A percentile compares a stretch with the other conserved stretches of the same genome.
phyloP scores from a whole-genome alignment of 768 basidiomycete species.

The Amanita polypyramis region DNA sequence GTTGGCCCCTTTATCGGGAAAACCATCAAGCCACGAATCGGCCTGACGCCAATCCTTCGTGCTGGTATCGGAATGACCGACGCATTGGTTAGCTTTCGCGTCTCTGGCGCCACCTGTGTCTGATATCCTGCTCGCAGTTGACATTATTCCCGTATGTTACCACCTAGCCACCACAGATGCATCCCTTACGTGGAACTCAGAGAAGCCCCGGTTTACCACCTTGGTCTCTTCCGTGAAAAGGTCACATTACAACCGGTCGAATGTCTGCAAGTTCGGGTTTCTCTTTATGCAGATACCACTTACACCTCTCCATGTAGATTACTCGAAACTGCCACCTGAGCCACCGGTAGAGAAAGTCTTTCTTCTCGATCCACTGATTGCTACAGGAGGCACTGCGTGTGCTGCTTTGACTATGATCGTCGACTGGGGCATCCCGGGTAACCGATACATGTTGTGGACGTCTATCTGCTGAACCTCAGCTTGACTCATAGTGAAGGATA shows the following conservation, averaged over 20 bases:
- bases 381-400: constrained; percentile 86
- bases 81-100: constrained; percentile 38
- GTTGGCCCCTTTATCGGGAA: constrained; percentile 72
- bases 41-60: constrained; percentile 83
- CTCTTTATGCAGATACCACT: neutral
- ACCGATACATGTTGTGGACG: constrained; percentile 12
- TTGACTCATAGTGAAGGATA: constrained; percentile 38
- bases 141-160: constrained; percentile 70
- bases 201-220: constrained; percentile 78
- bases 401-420: constrained; percentile 81
- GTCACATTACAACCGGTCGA: constrained; percentile 84
- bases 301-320: constrained; percentile 38
- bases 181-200: constrained; percentile 21
- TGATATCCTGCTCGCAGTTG: constrained; percentile 25
- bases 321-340: constrained; percentile 75
- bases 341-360: constrained; percentile 78
- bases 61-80: constrained; percentile 94
- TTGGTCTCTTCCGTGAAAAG: constrained; percentile 85
- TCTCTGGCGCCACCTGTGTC: neutral
- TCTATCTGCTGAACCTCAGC: neutral
- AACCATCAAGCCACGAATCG: constrained; percentile 65
- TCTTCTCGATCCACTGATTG: constrained; percentile 86
- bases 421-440: constrained; percentile 75
- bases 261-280: constrained; percentile 33
- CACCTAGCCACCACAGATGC: neutral